Base-by-base conservation (phyloP, 768 basidiomycete species). In the Galerina sulciceps region DNA sequence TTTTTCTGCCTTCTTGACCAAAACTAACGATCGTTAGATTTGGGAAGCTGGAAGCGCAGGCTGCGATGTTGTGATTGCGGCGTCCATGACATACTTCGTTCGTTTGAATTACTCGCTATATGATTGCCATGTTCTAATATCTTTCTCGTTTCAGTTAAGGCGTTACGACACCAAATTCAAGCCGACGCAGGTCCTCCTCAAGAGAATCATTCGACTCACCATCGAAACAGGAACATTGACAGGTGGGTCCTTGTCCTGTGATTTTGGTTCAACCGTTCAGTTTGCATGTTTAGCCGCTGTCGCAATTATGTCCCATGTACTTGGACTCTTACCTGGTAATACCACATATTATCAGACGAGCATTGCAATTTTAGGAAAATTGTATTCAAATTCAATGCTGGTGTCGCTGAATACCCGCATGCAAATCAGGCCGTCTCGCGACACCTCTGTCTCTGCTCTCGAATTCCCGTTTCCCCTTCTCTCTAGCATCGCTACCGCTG, bases 371-470 rank as follows among this genome's bases (percentile, higher is more conserved):
- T 36, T 62, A n/a, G 61, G 52, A 13, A 62, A 62, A 45, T 20
- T 62, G 10, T 62, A 62, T 31, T 58, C 61, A 13, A 58, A 62
- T 41, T 62, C 61, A 4, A 62, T 62, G 48, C 54, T 62, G 61
- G 61, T 56, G 6, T 45, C 50, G 1, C 55, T 62, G 36, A 62
- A 62, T 49, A 62, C 57, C 35, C 26, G 26, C 26, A 31, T 31
- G 26, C 4, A 8, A 8, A 31, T 31, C 26, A 31, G 2, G n/a
- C n/a, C n/a, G n/a, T n/a, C n/a, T n/a, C n/a, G n/a, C n/a, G n/a
- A n/a, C n/a, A n/a, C n/a, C n/a, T n/a, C n/a, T n/a, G n/a, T n/a
- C n/a, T n/a, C n/a, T n/a, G n/a, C n/a, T n/a, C n/a, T n/a, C n/a
- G n/a, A n/a, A n/a, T n/a, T n/a, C n/a, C n/a, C n/a, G n/a, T n/a